A percentile compares a stretch with the other conserved stretches of the same genome.
Conservation (phyloP, 495 filamentous ascomycete species). For the Neurospora pannonica region DNA sequence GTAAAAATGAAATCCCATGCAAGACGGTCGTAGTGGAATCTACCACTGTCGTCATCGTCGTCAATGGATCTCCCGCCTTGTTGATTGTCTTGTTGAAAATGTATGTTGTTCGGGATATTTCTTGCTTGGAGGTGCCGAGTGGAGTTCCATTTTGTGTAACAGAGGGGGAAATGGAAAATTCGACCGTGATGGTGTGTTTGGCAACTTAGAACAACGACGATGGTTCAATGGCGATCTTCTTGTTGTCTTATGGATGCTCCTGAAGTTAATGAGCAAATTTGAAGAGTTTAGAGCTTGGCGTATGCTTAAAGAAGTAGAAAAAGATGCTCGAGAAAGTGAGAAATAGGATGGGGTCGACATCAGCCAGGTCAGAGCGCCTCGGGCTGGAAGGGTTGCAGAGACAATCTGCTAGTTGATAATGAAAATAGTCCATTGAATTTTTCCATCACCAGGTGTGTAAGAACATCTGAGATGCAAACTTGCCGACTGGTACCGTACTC, state of each 20-base stretch:
- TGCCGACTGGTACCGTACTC: not conserved
- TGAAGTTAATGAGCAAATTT: too few relatives aligned
- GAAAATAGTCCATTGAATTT: not conserved
- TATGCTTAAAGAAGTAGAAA: too few relatives aligned
- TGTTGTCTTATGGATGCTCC: too few relatives aligned
- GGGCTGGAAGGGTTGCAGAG: not conserved
- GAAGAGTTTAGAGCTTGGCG: too few relatives aligned
- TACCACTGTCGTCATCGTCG: not conserved
- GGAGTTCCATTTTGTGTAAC: not conserved
- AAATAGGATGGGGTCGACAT: not conserved
- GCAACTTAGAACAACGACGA: not conserved
- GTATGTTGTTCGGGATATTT: not conserved
- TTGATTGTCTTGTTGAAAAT: not conserved
- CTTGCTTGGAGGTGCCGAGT: not conserved
- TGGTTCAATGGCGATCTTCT: not conserved
- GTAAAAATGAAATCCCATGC: not conserved
- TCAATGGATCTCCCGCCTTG: not conserved
- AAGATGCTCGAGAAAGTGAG: not conserved
- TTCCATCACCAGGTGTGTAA: too few relatives aligned
- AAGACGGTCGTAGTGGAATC: not conserved
- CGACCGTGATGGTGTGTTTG: not conserved
- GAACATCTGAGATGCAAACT: too few relatives aligned
- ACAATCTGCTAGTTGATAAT: not conserved
- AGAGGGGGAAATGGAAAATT: not conserved
- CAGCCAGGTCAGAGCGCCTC: not conserved